Conservation (phyloP, 495 filamentous ascomycete species). For the Penicillium soppii region DNA sequence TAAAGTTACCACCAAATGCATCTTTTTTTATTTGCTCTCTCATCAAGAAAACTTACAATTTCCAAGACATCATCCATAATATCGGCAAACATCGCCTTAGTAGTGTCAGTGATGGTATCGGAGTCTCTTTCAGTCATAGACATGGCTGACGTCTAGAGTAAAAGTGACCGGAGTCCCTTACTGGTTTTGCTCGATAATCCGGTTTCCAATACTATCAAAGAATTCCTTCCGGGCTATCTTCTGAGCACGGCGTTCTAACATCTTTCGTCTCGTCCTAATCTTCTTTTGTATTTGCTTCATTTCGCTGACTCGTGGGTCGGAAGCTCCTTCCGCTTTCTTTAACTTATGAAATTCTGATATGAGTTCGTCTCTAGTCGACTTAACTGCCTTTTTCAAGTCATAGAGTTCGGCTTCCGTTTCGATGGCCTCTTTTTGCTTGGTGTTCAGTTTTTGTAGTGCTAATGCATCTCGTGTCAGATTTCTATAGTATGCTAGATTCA, state of each 20-base stretch:
- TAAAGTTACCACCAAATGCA: too few species aligned
- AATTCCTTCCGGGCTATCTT: slow-evolving; percentile 4
- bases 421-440: slow-evolving; percentile 8
- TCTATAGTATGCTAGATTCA: slow-evolving; percentile 13
- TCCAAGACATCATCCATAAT: too few species aligned
- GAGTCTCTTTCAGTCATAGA: too few species aligned
- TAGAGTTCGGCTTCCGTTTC: slow-evolving; percentile 8
- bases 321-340: slow-evolving; percentile 8
- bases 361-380: slow-evolving; percentile 5
- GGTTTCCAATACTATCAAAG: slow-evolving; percentile 19
- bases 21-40: too few species aligned
- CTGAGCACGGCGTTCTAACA: slow-evolving; percentile 8
- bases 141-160: neutral
- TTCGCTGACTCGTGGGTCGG: neutral
- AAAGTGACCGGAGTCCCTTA: slow-evolving; percentile 13
- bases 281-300: slow-evolving; percentile 9
- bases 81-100: too few species aligned
- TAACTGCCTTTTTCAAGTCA: slow-evolving; percentile 5
- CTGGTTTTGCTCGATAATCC: slow-evolving; percentile 20
- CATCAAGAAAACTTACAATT: too few species aligned
- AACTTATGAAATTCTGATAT: slow-evolving; percentile 12
- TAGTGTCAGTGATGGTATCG: too few species aligned
- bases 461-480: slow-evolving; percentile 20
- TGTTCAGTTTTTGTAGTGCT: slow-evolving; percentile 10
- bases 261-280: slow-evolving; percentile 11